A percentile compares a stretch with the other conserved stretches of the same genome.
These are phyloP conservation scores for Hypoxylon lenormandii DNA, from an alignment of 495 filamentous ascomycete species.

Conservation along the genomic window DNA sequence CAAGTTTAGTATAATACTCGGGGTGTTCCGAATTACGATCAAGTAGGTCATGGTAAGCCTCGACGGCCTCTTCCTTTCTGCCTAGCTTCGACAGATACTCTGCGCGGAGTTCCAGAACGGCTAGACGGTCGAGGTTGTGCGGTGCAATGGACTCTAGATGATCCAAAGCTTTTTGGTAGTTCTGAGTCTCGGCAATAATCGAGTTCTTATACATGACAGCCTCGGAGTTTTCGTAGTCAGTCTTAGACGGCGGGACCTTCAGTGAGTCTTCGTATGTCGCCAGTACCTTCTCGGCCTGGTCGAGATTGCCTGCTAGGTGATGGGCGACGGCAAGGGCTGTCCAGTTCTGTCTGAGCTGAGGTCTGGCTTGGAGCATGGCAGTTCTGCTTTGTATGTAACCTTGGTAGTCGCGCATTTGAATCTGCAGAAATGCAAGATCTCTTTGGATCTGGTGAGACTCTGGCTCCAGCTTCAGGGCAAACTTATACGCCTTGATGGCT, in stretches of 20 bases:
- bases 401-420: conserved; percentile 95
- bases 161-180: conserved; percentile 82
- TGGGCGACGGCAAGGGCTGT: conserved; percentile 92
- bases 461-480: conserved; percentile 89
- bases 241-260: conserved; percentile 76
- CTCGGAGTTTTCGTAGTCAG: conserved; percentile 92
- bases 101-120: conserved; percentile 89
- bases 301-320: conserved; percentile 85
- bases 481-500: conserved; percentile 98
- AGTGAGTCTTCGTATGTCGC: conserved; percentile 92
- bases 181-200: conserved; percentile 88
- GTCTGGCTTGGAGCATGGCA: conserved; percentile 83
- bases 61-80: conserved; percentile 81
- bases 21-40: conserved; percentile 89
- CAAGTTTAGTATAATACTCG: conserved; percentile 83
- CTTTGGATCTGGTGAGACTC: conserved; percentile 93
- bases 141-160: conserved; percentile 83
- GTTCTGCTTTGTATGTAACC: conserved; percentile 90
- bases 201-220: conserved; percentile 94
- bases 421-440: conserved; percentile 89
- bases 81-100: conserved; percentile 84
- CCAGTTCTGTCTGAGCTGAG: conserved; percentile 89
- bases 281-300: conserved; percentile 88
- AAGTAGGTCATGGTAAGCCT: conserved; percentile 81
- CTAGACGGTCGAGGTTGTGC: conserved; percentile 82